Evolutionary conservation across 1,284 basidiomycete genomes (phyloP).

Genomic region (Irpex sp.): DNA sequence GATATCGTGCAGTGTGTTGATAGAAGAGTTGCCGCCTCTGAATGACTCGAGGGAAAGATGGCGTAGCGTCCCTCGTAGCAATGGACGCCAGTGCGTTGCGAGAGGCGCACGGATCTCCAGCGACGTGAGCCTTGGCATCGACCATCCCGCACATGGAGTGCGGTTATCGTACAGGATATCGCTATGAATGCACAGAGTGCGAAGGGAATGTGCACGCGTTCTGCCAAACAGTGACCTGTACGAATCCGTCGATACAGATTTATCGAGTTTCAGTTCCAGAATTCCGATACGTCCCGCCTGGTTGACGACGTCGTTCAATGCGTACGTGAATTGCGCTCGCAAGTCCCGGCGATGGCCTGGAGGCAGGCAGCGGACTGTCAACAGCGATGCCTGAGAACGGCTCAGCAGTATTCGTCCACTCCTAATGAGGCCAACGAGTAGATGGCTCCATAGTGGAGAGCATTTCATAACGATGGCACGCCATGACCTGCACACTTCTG

Average conservation of each 20-base stretch:
- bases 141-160: neutral
- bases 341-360: neutral
- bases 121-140: neutral
- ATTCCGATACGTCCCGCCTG: neutral
- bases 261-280: neutral
- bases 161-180: neutral
- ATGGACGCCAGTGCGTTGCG: neutral
- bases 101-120: neutral
- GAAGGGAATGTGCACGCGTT: neutral
- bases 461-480: neutral
- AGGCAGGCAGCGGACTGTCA: neutral
- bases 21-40: neutral
- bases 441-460: neutral
- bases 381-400: neutral
- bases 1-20: neutral
- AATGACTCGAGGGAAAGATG: neutral
- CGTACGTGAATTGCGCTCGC: neutral
- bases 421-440: neutral
- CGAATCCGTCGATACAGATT: neutral
- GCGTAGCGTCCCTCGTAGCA: neutral
- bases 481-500: neutral
- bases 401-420: neutral
- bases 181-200: neutral
- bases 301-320: neutral
- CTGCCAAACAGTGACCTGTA: neutral